These are phyloP conservation scores for Apostasia shenzhenica DNA, from an alignment of 106 monocot species.

Conservation along the genomic window DNA sequence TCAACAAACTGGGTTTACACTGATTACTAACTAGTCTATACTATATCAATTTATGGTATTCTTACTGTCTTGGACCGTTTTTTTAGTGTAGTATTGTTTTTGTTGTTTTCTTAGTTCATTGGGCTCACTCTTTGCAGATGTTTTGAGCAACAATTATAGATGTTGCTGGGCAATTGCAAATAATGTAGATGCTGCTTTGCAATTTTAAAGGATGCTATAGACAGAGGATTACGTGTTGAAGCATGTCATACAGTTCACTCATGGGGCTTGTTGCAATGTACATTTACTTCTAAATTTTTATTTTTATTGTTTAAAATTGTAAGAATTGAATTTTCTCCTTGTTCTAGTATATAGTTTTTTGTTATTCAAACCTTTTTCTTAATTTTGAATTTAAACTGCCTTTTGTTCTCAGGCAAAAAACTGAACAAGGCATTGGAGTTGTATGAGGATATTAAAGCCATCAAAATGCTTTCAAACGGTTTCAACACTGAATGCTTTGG, in stretches of 20 bases:
- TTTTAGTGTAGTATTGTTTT: too few relatives aligned
- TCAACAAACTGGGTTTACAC: too few relatives aligned
- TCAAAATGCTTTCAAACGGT: constrained; percentile 71
- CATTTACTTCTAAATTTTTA: not conserved
- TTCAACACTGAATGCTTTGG: constrained; percentile 82
- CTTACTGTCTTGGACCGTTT: too few relatives aligned
- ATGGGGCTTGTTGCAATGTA: constrained; percentile 99
- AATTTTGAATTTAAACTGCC: not conserved
- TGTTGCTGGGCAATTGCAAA: constrained; percentile 93
- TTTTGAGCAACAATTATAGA: constrained; percentile 92
- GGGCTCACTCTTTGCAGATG: constrained; percentile 44
- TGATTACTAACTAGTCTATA: too few relatives aligned
- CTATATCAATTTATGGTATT: too few relatives aligned
- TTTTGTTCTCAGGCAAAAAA: constrained; percentile 60
- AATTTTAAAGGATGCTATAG: constrained; percentile 65
- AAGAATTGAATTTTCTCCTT: not conserved
- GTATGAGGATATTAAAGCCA: constrained; percentile 71
- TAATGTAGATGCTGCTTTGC: constrained; percentile 69
- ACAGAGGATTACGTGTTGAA: constrained; percentile 50
- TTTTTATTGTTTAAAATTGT: too few relatives aligned
- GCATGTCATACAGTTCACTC: constrained; percentile 74
- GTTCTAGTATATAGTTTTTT: not conserved
- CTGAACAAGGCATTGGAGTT: constrained; percentile 85
- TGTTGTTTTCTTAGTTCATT: not conserved
- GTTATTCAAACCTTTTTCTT: constrained; percentile 10